Evolutionary conservation across 305 asterid genomes (phyloP).

Genomic region (Fraxinus ornus): DNA sequence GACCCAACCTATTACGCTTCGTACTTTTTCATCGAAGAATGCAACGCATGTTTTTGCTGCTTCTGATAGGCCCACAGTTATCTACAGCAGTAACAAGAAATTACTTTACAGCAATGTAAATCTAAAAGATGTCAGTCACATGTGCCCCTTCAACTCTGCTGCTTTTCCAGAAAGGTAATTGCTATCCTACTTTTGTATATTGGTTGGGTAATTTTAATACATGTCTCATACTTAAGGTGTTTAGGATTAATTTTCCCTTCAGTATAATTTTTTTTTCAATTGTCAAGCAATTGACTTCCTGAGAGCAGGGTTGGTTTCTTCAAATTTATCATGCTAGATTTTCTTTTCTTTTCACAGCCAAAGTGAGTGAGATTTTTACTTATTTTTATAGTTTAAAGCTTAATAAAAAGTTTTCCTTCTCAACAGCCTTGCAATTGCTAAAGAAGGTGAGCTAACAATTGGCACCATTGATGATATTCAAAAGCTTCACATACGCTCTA

Average conservation of each 20-base stretch:
- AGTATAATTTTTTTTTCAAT: neutral
- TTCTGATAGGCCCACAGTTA: slow-evolving; percentile 93
- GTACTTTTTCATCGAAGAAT: slow-evolving; percentile 94
- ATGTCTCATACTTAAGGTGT: neutral
- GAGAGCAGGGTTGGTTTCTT: neutral
- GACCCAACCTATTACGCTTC: slow-evolving; percentile 90
- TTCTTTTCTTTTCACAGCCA: neutral
- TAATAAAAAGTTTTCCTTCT: slow-evolving; percentile 16
- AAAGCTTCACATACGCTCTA: slow-evolving; percentile 93
- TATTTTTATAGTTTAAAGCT: neutral
- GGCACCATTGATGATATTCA: slow-evolving; percentile 98
- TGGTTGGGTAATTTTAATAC: slow-evolving; percentile 10
- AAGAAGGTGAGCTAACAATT: slow-evolving; percentile 92
- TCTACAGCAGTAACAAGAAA: slow-evolving; percentile 96
- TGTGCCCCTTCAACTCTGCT: slow-evolving; percentile 99
- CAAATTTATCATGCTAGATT: neutral
- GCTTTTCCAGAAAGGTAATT: slow-evolving; percentile 95
- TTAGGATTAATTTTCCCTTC: neutral
- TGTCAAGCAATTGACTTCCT: neutral
- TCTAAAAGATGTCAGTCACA: slow-evolving; percentile 87
- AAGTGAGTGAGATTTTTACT: neutral
- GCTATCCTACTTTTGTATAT: slow-evolving; percentile 7
- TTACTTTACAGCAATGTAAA: slow-evolving; percentile 93
- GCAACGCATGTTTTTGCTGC: slow-evolving; percentile 97
- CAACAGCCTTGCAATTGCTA: slow-evolving; percentile 91